Conservation (phyloP, 306 rosid genomes). For the Chamaecrista fasciculata region DNA sequence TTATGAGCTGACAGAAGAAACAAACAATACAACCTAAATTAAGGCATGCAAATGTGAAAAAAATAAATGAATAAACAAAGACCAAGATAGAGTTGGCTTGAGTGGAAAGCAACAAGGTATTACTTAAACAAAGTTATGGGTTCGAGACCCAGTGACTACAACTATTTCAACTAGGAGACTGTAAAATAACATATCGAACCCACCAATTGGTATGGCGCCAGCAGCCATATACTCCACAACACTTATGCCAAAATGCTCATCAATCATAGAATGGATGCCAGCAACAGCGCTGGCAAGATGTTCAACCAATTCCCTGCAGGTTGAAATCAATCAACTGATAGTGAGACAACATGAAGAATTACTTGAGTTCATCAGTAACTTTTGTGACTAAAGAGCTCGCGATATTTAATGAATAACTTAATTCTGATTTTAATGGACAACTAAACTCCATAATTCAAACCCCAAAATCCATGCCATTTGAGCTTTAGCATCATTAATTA, state of each 20-base stretch:
- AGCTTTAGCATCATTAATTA: not conserved
- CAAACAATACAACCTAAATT: constrained; percentile 21
- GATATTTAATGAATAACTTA: not conserved
- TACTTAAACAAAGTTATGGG: no score
- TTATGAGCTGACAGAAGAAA: constrained; percentile 67
- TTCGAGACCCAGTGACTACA: no score
- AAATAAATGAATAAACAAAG: not conserved
- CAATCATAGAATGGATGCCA: constrained; percentile 97
- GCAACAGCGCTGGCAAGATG: constrained; percentile 74
- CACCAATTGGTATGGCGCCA: constrained; percentile 94
- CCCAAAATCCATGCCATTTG: not conserved
- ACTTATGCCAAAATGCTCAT: constrained; percentile 94
- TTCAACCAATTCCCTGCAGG: constrained; percentile 71
- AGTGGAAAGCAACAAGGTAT: no score
- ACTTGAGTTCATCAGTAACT: not conserved
- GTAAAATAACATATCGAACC: constrained; percentile 23
- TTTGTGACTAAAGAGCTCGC: not conserved
- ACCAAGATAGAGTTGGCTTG: no score
- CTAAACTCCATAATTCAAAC: not conserved
- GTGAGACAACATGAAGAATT: constrained; percentile 8
- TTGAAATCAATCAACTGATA: constrained; percentile 18
- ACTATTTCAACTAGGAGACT: no score
- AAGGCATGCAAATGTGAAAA: not conserved
- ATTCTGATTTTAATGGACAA: not conserved
- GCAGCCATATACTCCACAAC: constrained; percentile 98